Evolutionary conservation across 1,284 basidiomycete species (phyloP).

Genomic region (Waitea zeae): DNA sequence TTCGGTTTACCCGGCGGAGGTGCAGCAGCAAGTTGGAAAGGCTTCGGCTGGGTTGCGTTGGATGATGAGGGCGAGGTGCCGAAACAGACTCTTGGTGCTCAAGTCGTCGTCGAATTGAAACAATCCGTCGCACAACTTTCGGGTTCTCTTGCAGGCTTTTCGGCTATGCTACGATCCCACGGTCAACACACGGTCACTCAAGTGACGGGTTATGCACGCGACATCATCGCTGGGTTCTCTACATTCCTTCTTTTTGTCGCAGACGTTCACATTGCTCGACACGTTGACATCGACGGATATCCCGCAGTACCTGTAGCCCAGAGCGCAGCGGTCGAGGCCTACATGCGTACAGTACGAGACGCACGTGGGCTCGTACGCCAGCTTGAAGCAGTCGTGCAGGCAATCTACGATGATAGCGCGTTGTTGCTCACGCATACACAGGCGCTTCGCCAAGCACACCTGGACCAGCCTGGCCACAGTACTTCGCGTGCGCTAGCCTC

Average conservation of each 20-base stretch:
- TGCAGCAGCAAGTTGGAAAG: slow-evolving; percentile 51
- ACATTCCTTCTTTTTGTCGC: slow-evolving; percentile 37
- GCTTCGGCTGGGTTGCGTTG: slow-evolving; percentile 56
- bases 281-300: slow-evolving; percentile 64
- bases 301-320: slow-evolving; percentile 25
- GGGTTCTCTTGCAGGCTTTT: not conserved
- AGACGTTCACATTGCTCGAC: slow-evolving; percentile 57
- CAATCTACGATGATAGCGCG: slow-evolving; percentile 52
- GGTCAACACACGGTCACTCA: not conserved
- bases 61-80: slow-evolving; percentile 31
- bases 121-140: slow-evolving; percentile 5
- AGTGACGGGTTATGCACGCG: slow-evolving; percentile 18
- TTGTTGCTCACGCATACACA: slow-evolving; percentile 39
- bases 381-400: slow-evolving; percentile 49
- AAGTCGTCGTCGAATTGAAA: slow-evolving; percentile 35
- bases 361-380: slow-evolving; percentile 49
- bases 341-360: slow-evolving; percentile 43
- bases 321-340: slow-evolving; percentile 24
- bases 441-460: not conserved
- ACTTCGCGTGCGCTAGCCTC: slow-evolving; percentile 20
- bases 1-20: slow-evolving; percentile 60
- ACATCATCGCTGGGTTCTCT: slow-evolving; percentile 32
- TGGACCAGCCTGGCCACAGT: slow-evolving; percentile 15
- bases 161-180: not conserved
- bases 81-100: slow-evolving; percentile 27